Percentiles rank a stretch among this genome's conserved stretches.
Conservation (phyloP, 495 filamentous ascomycete genomes). For the Cryomyces minteri region DNA sequence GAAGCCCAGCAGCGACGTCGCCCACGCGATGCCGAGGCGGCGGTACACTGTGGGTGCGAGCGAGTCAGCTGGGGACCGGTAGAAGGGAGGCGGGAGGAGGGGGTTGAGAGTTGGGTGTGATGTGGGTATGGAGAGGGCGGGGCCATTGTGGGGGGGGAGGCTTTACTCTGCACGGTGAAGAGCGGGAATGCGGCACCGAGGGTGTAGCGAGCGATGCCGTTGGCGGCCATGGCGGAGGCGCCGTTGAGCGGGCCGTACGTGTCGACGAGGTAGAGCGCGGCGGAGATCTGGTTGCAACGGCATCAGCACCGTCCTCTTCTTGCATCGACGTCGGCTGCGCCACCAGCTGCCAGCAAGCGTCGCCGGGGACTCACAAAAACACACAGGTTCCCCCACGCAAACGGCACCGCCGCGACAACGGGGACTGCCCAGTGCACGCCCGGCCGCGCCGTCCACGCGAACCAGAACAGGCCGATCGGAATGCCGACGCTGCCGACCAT, state of each 20-base stretch:
- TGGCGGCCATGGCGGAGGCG: constrained; percentile 42
- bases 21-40: constrained; percentile 14
- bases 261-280: constrained; percentile 32
- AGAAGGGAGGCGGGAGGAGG: not conserved
- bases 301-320: no score
- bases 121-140: not conserved
- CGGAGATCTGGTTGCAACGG: not conserved
- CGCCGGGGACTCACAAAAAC: not conserved
- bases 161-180: constrained; percentile 24
- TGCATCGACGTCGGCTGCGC: no score
- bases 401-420: constrained; percentile 12
- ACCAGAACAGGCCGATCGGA: constrained; percentile 12
- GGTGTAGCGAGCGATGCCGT: constrained; percentile 42
- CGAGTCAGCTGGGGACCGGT: not conserved
- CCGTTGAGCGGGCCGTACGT: constrained; percentile 36
- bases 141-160: not conserved
- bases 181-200: constrained; percentile 48
- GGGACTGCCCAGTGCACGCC: constrained; percentile 8
- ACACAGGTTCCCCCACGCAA: constrained; percentile 13
- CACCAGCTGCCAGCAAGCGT: not conserved
- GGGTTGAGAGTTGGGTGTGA: not conserved
- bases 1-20: constrained; percentile 25
- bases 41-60: not conserved
- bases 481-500: constrained; percentile 9
- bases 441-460: constrained; percentile 14